Base-by-base conservation (phyloP, 495 filamentous ascomycete genomes). In the Clohesyomyces aquaticus region DNA sequence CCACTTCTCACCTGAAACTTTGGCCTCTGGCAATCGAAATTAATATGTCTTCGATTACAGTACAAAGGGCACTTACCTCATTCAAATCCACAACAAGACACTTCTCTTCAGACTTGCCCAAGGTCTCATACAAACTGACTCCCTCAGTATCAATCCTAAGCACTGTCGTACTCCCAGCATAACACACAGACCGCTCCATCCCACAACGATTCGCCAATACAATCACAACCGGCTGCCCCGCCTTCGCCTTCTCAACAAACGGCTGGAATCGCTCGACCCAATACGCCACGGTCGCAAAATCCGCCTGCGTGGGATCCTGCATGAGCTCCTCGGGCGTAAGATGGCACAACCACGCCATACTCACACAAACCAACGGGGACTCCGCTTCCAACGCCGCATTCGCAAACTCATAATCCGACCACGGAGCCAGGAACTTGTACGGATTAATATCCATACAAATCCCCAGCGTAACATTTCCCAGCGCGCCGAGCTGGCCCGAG, bases 361-460 rank as follows among this genome's bases (percentile, higher is more conserved):
- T 85, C 22, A 97, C 60, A 54, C 96, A 82, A 18, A 96, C 87
- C 14, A 96, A 76, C 66, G 88, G 85, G 3, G 91, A 83, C 26
- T 81, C 67, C 0, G 77, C 79, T 26, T 85, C 78, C n/a, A 94
- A 74, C 23, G 89, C 82, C 46, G 90, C 86, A 63, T 84, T 85
- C n/a, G 89, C 90, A 60, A 97, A 95, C 72, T 97, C 94, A 71
- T 88, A 96, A 0, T 81, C 85, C 45, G 82, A 79, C 80, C 87
- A 96, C 0, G 91, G 89, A 0, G 88, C 84, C 59, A 85, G 79
- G 70, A 95, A 93, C 47, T 83, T 83, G 76, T 93, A 90, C 0
- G 91, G 91, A 78, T 91, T 91, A 64, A 90, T 79, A 69, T 90
- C 85, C 90, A 85, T 90, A 82, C 93, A 96, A 63, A 98, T 96